phyloP scores from a whole-genome alignment of 2,329 filamentous ascomycete species.

The Aspergillus tanneri region DNA sequence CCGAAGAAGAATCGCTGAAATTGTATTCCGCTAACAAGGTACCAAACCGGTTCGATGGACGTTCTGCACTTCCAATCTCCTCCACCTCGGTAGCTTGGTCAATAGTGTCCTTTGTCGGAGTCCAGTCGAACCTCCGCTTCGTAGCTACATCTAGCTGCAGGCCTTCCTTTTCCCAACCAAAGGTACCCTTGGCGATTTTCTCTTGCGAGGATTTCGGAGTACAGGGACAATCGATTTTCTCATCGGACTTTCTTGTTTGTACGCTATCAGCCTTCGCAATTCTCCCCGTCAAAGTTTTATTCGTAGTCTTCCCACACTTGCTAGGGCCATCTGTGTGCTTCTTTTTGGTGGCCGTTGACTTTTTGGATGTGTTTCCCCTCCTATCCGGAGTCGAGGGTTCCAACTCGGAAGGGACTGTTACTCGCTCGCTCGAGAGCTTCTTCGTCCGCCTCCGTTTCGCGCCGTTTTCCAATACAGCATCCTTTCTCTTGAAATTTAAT shows the following conservation, averaged over 20 bases:
- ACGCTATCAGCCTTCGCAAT: slow-evolving; percentile 33
- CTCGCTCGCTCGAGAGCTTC: slow-evolving; percentile 12
- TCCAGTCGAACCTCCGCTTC: slow-evolving; percentile 64
- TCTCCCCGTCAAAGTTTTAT: slow-evolving; percentile 37
- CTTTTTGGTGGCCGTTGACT: slow-evolving; percentile 25
- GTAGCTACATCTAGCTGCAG: slow-evolving; percentile 49
- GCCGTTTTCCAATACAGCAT: slow-evolving; percentile 11
- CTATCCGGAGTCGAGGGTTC: slow-evolving; percentile 9
- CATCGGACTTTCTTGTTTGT: slow-evolving; percentile 12
- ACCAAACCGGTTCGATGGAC: slow-evolving; percentile 24
- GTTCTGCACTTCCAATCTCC: background rate
- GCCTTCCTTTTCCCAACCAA: slow-evolving; percentile 23
- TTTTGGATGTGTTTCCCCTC: slow-evolving; percentile 21
- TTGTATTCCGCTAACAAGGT: slow-evolving; percentile 43
- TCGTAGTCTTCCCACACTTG: slow-evolving; percentile 27
- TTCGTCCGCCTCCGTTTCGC: slow-evolving; percentile 18
- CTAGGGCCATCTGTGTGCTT: slow-evolving; percentile 22
- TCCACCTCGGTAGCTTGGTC: slow-evolving; percentile 24
- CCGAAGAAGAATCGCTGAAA: slow-evolving; percentile 30
- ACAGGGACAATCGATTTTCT: slow-evolving; percentile 11
- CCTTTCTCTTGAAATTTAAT: slow-evolving; percentile 6
- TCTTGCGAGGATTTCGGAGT: slow-evolving; percentile 5
- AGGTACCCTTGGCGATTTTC: slow-evolving; percentile 6
- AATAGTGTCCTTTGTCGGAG: slow-evolving; percentile 56
- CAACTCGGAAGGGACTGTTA: slow-evolving; percentile 2